Base-by-base conservation (phyloP, 1,139 yeast genomes). In the Spathaspora sp. region DNA sequence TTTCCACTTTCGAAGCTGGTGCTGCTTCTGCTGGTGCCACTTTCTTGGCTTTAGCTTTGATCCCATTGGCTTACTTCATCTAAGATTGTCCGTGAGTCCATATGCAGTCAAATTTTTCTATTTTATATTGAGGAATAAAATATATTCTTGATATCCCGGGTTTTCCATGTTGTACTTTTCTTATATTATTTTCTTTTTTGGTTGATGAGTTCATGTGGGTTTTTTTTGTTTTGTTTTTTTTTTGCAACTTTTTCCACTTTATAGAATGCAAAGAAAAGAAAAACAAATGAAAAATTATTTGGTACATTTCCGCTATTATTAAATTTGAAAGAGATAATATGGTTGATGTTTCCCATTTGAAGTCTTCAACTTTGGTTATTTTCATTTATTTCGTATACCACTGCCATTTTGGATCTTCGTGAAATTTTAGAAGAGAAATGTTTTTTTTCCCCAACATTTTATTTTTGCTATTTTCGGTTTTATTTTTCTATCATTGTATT, bases 61-160 rank as follows among this genome's bases (percentile, higher is more conserved):
- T 63, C 39, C 67, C 68, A 49, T 58, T 64, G 44, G 67, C 64
- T 48, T 61, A 61, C 60, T 56, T 63, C 38, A 39, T 54, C 18
- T 54, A 54, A 50, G 49, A 23, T 26, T 39, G 37, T 38, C 38
- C 15, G 6, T 31, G 18, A 38, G 39, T 11, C 17, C 16, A 15
- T 10, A 39, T 29, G 8, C 34, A 17, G 9, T 33, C 25, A 24
- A 38, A 33, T 31, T 15, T 38, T 47, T 58, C 52, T 56, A 20
- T 33, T 38, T 43, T 24, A 42, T 26, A 27, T 37, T 31, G 8
- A 29, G 31, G 55, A 55, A 51, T 38, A 40, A 33, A 18, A 24
- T 17, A 23, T 16, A 31, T 31, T 31, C 38, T 16, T 31, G 31
- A 29, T 38, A 38, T 39, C 20, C n/a, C 7, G 16, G 25, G 40